Base-by-base conservation (phyloP, 164 flowering plant species). In the Vitis amurensis region DNA sequence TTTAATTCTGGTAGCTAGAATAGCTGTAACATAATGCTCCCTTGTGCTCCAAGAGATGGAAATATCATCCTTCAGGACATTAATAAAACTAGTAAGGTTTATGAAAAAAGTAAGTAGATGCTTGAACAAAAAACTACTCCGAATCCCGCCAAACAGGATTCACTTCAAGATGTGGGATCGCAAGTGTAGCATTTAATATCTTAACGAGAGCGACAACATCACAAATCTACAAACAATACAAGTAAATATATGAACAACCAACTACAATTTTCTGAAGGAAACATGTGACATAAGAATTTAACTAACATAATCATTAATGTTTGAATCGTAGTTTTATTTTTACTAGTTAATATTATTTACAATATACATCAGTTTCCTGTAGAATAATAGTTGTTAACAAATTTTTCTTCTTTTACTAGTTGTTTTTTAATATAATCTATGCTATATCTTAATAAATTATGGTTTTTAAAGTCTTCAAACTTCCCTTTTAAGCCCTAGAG, bases 81-180 rank as follows among this genome's bases (percentile, higher is more conserved):
- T 65, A 67, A 96, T 93, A 71, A 96, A 96, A 64, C 27, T 52
- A 57, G 10, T 23, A 6, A 68, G 27, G 10, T 49, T 27, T 8
- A 69, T 15, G 27, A 49, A 27, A 37, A 37, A 48, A 44, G 8
- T 57, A 47, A 60, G 5, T 30, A 58, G 16, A 55, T 48, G 52
- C 13, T 61, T 68, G 14, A 4, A 6, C 4, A 47, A 71, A 53
- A 31, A 66, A 68, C 56, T 74, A 92, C 99, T 98, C 91, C n/a
- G 97, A 87, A 83, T 96, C 99, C 83, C 81, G 70, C 97, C 99
- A 96, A 65, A 96, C 97, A 71, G 97, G 95, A 85, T 96, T 96
- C 19, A 93, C 89, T 86, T 91, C 98, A 70, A 96, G 86, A 74
- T 89, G 73, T 30, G 99, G 99, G 57, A 96, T 88, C 57, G 91